These are phyloP conservation scores for Pharnaceum exiguum DNA, from an alignment of 148 eudicot genomes.

Conservation along the genomic window DNA sequence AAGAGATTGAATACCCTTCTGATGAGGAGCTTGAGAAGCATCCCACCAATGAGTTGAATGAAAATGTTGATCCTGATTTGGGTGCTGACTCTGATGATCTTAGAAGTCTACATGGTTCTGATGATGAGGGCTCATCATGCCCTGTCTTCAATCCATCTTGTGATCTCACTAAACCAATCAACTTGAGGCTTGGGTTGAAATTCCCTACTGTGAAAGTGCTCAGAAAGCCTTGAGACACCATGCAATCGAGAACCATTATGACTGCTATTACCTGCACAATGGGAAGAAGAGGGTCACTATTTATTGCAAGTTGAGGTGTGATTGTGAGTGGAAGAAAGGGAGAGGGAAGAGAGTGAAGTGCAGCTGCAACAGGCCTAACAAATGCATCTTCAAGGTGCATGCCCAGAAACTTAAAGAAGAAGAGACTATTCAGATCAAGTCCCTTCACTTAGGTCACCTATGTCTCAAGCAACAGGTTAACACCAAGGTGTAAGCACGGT, in stretches of 20 bases:
- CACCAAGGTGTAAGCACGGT: too few relatives aligned
- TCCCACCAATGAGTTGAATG: too few relatives aligned
- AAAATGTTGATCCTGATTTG: too few relatives aligned
- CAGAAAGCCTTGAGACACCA: constrained; percentile 1
- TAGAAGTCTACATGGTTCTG: neutral
- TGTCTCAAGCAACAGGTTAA: neutral
- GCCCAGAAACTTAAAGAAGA: neutral
- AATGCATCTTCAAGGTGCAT: neutral
- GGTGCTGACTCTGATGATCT: constrained; percentile 5
- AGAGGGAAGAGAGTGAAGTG: neutral
- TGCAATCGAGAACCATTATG: neutral
- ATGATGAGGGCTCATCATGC: neutral
- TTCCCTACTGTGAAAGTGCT: neutral
- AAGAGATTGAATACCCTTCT: too few relatives aligned
- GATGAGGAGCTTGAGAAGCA: too few relatives aligned
- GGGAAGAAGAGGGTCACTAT: neutral
- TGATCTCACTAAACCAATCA: neutral
- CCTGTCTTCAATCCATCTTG: neutral
- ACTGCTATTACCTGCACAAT: constrained; percentile 1
- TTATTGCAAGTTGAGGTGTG: neutral
- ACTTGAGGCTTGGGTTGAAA: neutral
- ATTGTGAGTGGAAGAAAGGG: neutral
- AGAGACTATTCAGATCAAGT: neutral
- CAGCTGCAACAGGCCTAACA: neutral
- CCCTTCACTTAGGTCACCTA: neutral